A percentile compares a stretch with the other conserved stretches of the same genome.
These are phyloP conservation scores for Aspergillus sp. DNA, from an alignment of 2,329 filamentous ascomycete genomes.

Conservation along the genomic window DNA sequence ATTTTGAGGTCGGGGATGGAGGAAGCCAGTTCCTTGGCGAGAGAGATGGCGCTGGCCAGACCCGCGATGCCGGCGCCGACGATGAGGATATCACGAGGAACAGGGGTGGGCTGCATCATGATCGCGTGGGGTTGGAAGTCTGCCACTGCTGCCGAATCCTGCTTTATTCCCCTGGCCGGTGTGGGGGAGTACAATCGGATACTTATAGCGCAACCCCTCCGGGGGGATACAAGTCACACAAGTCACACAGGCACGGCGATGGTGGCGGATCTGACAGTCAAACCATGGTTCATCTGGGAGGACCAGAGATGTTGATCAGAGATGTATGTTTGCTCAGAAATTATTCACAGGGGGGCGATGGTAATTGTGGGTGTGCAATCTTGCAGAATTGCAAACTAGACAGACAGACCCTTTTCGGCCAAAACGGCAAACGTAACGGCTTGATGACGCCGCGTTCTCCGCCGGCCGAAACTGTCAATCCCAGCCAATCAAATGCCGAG, in stretches of 20 bases:
- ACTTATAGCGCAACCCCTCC: not conserved
- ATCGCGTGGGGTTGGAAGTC: not conserved
- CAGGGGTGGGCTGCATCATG: not conserved
- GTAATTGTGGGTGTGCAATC: not conserved
- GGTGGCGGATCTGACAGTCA: not conserved
- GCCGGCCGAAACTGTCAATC: not conserved
- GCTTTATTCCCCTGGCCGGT: not conserved
- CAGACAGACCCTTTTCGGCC: not conserved
- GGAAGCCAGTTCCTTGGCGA: slow-evolving; percentile 22
- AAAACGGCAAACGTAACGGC: not conserved
- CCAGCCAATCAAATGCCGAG: not conserved
- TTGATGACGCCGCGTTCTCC: not conserved
- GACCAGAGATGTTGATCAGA: no score
- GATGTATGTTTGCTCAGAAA: no score
- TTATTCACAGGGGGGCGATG: no score
- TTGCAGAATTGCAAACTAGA: not conserved
- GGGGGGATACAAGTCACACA: not conserved
- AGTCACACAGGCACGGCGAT: not conserved
- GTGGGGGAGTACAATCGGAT: not conserved
- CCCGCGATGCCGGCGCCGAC: slow-evolving; percentile 28
- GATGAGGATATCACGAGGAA: slow-evolving; percentile 23
- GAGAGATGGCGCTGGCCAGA: slow-evolving; percentile 23
- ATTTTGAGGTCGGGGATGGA: slow-evolving; percentile 22
- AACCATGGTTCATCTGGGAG: not conserved
- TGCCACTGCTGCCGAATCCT: not conserved